phyloP scores from a whole-genome alignment of 805 yeast species.

The Blastobotrys peoriensis region DNA sequence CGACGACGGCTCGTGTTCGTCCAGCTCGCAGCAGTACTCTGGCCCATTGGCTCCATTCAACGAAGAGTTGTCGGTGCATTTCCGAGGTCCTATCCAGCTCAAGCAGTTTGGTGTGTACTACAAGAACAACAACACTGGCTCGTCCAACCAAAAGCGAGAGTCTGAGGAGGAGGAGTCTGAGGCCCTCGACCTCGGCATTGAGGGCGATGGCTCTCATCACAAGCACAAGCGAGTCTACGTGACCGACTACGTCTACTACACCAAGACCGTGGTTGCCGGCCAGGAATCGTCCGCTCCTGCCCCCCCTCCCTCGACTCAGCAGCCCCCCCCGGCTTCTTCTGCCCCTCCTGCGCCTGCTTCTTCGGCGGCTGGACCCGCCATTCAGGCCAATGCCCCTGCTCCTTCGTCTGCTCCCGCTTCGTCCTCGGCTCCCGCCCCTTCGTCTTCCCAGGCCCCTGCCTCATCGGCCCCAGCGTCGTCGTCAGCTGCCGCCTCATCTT shows the following conservation, averaged over 20 bases:
- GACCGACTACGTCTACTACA: slow-evolving; percentile 71
- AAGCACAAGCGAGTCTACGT: slow-evolving; percentile 56
- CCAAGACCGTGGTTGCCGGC: slow-evolving; percentile 30
- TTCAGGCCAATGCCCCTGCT: slow-evolving; percentile 16
- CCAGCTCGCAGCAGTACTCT: slow-evolving; percentile 46
- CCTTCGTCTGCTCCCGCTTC: slow-evolving; percentile 20
- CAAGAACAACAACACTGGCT: slow-evolving; percentile 34
- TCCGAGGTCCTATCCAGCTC: slow-evolving; percentile 82
- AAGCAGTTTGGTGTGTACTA: slow-evolving; percentile 86
- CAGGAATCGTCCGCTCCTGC: slow-evolving; percentile 25
- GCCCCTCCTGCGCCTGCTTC: slow-evolving; percentile 29
- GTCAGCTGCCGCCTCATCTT: slow-evolving; percentile 9
- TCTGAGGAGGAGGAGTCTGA: slow-evolving; percentile 20
- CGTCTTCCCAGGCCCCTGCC: slow-evolving; percentile 19
- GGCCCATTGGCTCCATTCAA: slow-evolving; percentile 76
- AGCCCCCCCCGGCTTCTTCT: slow-evolving; percentile 15
- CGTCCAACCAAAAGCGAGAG: slow-evolving; percentile 51
- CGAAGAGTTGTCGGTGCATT: slow-evolving; percentile 82
- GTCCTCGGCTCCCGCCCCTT: slow-evolving; percentile 21
- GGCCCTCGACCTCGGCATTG: slow-evolving; percentile 18
- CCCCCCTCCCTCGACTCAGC: slow-evolving; percentile 18
- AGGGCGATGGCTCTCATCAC: slow-evolving; percentile 38
- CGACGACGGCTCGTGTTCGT: slow-evolving; percentile 59
- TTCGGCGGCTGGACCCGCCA: slow-evolving; percentile 21
- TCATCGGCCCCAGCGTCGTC: slow-evolving; percentile 22